A percentile compares a stretch with the other conserved stretches of the same genome.
phyloP scores from a whole-genome alignment of 2,329 filamentous ascomycete genomes.

The Phaeoacremonium minimum region DNA sequence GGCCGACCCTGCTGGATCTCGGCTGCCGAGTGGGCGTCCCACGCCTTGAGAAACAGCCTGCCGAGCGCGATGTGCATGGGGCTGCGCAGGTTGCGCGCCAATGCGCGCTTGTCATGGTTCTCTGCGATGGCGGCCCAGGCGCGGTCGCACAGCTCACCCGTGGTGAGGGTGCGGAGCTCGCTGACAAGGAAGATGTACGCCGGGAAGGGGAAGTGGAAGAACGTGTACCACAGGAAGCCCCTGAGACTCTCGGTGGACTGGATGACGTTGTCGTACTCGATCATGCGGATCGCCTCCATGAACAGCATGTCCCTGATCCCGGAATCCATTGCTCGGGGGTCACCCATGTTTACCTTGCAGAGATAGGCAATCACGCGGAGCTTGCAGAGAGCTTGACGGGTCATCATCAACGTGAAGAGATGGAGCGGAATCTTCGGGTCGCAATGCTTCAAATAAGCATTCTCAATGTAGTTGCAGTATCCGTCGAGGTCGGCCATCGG shows the following conservation, averaged over 20 bases:
- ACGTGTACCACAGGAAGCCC: constrained; percentile 54
- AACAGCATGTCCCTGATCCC: constrained; percentile 49
- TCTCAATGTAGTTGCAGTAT: constrained; percentile 51
- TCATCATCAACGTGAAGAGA: constrained; percentile 55
- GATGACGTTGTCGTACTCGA: constrained; percentile 56
- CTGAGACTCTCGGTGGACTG: constrained; percentile 45
- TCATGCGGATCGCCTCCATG: constrained; percentile 50
- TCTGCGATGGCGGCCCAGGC: constrained; percentile 54
- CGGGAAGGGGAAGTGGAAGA: constrained; percentile 56
- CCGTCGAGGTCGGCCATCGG: constrained; percentile 45
- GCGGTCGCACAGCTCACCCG: constrained; percentile 52
- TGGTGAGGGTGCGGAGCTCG: constrained; percentile 47
- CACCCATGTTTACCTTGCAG: constrained; percentile 35
- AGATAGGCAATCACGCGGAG: constrained; percentile 52
- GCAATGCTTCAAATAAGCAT: constrained; percentile 50
- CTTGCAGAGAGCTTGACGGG: constrained; percentile 50
- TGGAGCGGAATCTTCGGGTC: constrained; percentile 56
- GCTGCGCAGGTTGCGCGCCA: constrained; percentile 44
- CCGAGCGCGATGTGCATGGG: constrained; percentile 57
- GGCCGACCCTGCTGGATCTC: constrained; percentile 38
- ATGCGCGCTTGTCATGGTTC: constrained; percentile 48
- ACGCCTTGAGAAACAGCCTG: constrained; percentile 56
- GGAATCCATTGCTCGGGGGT: constrained; percentile 30
- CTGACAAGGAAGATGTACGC: constrained; percentile 57
- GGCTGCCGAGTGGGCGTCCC: constrained; percentile 51